Percentiles rank a stretch among this genome's conserved stretches.
Evolutionary conservation across 1,284 basidiomycete genomes (phyloP).

Genomic region (Boletellus deceptivus): DNA sequence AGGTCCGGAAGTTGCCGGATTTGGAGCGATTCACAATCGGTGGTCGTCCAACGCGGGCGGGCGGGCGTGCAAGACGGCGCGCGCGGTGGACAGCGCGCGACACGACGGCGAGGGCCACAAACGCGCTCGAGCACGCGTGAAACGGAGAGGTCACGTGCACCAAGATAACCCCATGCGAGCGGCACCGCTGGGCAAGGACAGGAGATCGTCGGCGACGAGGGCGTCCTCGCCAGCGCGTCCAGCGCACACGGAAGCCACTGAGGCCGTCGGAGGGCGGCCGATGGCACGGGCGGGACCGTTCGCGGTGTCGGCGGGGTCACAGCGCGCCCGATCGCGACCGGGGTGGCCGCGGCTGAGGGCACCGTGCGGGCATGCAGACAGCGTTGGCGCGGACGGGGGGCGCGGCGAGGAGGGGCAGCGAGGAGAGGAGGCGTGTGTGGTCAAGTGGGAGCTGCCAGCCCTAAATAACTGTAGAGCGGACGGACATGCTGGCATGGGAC

Average conservation of each 20-base stretch:
- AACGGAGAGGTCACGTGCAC: slow-evolving; percentile 23
- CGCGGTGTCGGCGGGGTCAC: not conserved
- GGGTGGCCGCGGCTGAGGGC: not conserved
- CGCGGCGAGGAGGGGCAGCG: slow-evolving; percentile 3
- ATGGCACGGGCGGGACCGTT: slow-evolving; percentile 11
- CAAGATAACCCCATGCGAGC: slow-evolving; percentile 24
- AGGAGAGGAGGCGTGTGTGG: not conserved
- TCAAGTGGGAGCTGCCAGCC: slow-evolving; percentile 34
- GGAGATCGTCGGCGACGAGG: slow-evolving; percentile 15
- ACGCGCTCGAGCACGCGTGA: slow-evolving; percentile 21
- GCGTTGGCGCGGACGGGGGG: not conserved
- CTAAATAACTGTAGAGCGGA: slow-evolving; percentile 35
- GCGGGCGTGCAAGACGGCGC: not conserved
- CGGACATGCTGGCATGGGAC: not conserved
- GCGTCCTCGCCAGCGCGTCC: slow-evolving; percentile 3
- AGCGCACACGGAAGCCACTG: not conserved
- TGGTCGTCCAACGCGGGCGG: not conserved
- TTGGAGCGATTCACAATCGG: not conserved
- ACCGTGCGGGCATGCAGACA: not conserved
- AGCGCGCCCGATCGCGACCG: slow-evolving; percentile 22
- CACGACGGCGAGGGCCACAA: slow-evolving; percentile 3
- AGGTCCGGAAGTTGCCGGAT: slow-evolving; percentile 23
- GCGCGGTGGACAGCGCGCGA: not conserved
- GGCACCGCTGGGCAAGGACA: slow-evolving; percentile 1
- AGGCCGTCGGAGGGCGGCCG: not conserved